Percentiles rank a stretch among this genome's conserved stretches.
phyloP scores from a whole-genome alignment of 768 basidiomycete genomes.

The Boletus rubroflammeus region DNA sequence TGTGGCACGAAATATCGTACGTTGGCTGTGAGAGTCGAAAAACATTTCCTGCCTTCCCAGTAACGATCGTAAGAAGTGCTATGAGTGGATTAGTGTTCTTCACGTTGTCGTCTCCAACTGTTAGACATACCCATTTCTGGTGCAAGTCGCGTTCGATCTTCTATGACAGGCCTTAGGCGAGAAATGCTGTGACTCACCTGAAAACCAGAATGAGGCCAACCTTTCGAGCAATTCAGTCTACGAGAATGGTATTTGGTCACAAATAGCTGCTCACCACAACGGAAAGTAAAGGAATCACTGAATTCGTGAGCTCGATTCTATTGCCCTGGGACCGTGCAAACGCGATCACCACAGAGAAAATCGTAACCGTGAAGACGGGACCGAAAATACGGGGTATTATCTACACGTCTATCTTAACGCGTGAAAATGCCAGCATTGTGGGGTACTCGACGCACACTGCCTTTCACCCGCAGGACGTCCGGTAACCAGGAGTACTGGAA shows the following conservation, averaged over 20 bases:
- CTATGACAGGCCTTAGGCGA: not conserved
- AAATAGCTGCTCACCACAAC: conserved; percentile 67
- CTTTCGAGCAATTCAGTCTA: conserved; percentile 33
- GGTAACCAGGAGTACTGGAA: conserved; percentile 84
- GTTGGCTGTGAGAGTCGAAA: conserved; percentile 66
- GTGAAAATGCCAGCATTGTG: not conserved
- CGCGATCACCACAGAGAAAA: conserved; percentile 62
- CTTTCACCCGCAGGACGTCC: conserved; percentile 80
- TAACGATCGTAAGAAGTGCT: conserved; percentile 86
- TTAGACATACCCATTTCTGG: conserved; percentile 59
- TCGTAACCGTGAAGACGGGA: conserved; percentile 79
- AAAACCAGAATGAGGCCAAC: conserved; percentile 89
- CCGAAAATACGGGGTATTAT: conserved; percentile 71
- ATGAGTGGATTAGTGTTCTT: conserved; percentile 2
- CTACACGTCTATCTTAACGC: conserved; percentile 33
- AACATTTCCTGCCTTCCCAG: conserved; percentile 86
- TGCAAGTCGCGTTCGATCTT: not conserved
- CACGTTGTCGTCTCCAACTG: not conserved
- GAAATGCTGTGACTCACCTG: conserved; percentile 44
- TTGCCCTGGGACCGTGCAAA: conserved; percentile 59
- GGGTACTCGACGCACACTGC: conserved; percentile 54
- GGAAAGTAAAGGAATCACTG: conserved; percentile 82
- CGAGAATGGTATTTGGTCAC: not conserved
- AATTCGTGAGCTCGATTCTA: conserved; percentile 66
- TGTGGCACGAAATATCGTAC: conserved; percentile 28